Conservation (phyloP, 2,329 filamentous ascomycete species). For the Harringtonia lauricola region DNA sequence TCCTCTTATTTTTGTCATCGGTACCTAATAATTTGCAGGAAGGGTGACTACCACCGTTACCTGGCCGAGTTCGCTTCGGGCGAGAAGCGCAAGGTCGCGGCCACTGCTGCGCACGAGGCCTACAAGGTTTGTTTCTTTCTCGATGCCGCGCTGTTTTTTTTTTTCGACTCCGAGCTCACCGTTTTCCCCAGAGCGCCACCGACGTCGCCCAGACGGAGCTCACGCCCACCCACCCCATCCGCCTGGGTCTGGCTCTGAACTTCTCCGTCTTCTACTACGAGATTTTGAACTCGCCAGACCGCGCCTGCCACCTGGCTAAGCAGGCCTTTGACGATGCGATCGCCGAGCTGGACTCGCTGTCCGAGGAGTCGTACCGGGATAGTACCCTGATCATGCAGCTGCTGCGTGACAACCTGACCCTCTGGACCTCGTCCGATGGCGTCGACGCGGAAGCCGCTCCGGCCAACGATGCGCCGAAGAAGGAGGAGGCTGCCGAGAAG, state of each 20-base stretch:
- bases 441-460: conserved; percentile 61
- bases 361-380: conserved; percentile 99
- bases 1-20: neutral
- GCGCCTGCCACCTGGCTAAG: conserved; percentile 96
- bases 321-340: conserved; percentile 95
- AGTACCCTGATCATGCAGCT: conserved; percentile 98
- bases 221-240: conserved; percentile 85
- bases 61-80: conserved; percentile 92
- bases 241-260: conserved; percentile 84
- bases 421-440: conserved; percentile 93
- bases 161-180: too few relatives aligned
- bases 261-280: conserved; percentile 99
- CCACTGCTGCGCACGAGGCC: conserved; percentile 88
- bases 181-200: conserved; percentile 42
- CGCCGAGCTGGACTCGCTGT: conserved; percentile 92
- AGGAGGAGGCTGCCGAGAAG: conserved; percentile 33
- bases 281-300: conserved; percentile 96
- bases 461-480: conserved; percentile 44
- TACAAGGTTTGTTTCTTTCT: conserved; percentile 55
- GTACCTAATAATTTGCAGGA: conserved; percentile 51
- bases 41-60: conserved; percentile 99
- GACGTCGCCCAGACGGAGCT: conserved; percentile 85
- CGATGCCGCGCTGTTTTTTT: neutral
- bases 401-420: conserved; percentile 89
- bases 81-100: conserved; percentile 89